Evolutionary conservation across 1,284 basidiomycete species (phyloP).

Genomic region (Sanghuangporus weigelae): DNA sequence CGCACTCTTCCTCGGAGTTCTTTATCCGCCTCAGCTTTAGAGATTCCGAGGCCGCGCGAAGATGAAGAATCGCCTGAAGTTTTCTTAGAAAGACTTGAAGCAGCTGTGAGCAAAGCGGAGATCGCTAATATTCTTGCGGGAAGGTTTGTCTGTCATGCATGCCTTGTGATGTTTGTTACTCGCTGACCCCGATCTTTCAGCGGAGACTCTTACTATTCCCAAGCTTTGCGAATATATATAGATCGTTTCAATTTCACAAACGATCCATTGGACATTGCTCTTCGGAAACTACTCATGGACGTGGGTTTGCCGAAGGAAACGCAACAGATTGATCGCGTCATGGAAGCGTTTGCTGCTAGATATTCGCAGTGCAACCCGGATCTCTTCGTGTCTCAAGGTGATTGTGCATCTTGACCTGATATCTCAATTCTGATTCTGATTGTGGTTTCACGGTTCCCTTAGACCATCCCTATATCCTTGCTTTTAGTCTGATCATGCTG

Average conservation of each 20-base stretch:
- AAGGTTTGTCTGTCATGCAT: conserved; percentile 45
- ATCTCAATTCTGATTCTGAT: background rate
- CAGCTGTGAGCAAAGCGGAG: conserved; percentile 68
- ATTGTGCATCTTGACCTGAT: conserved; percentile 20
- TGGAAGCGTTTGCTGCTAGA: conserved; percentile 88
- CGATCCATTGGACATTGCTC: conserved; percentile 87
- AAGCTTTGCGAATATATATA: conserved; percentile 73
- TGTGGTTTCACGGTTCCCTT: conserved; percentile 3
- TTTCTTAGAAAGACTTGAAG: conserved; percentile 61
- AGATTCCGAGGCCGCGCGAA: conserved; percentile 45
- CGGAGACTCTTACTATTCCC: conserved; percentile 64
- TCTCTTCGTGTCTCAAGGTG: conserved; percentile 76
- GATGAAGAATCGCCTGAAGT: conserved; percentile 64
- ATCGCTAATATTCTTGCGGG: conserved; percentile 74
- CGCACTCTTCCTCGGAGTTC: conserved; percentile 41
- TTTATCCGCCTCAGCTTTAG: conserved; percentile 36
- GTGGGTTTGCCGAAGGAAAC: conserved; percentile 91
- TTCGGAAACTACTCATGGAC: conserved; percentile 89
- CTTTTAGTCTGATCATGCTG: conserved; percentile 98
- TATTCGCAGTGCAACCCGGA: conserved; percentile 85
- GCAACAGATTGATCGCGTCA: conserved; percentile 97
- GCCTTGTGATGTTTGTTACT: conserved; percentile 10
- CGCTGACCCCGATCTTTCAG: conserved; percentile 35
- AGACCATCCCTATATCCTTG: conserved; percentile 96
- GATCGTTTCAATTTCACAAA: conserved; percentile 75